A percentile compares a stretch with the other conserved stretches of the same genome.
Evolutionary conservation across 2,329 filamentous ascomycete species (phyloP).

Genomic region (Hymenoscyphus scutula): DNA sequence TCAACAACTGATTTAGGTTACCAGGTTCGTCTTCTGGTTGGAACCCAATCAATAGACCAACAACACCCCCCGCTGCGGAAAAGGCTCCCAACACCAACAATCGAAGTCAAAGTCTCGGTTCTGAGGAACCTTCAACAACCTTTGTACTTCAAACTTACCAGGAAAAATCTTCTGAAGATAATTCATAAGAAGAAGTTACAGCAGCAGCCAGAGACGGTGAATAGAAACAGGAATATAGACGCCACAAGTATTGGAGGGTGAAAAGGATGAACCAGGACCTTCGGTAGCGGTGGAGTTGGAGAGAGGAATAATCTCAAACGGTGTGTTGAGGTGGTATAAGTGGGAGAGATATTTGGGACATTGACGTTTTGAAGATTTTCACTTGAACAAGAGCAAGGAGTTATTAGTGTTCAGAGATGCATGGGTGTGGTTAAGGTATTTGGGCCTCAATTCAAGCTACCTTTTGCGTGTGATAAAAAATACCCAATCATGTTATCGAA

Average conservation of each 20-base stretch:
- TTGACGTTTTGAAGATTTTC: too few species aligned
- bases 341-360: too few species aligned
- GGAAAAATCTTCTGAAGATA: background rate
- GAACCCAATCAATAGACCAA: background rate
- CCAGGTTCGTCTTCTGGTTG: background rate
- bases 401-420: too few species aligned
- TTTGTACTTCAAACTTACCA: background rate
- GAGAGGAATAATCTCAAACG: background rate
- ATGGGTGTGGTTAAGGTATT: too few species aligned
- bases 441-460: too few species aligned
- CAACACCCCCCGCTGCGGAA: background rate
- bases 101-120: background rate
- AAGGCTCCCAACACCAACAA: background rate
- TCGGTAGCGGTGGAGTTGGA: background rate
- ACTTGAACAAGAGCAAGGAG: too few species aligned
- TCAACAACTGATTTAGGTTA: background rate
- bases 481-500: too few species aligned
- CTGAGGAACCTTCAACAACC: background rate
- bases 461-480: too few species aligned
- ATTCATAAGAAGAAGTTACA: background rate
- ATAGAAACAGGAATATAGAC: background rate
- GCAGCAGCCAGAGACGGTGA: background rate
- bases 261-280: background rate
- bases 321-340: too few species aligned
- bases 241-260: too few species aligned